phyloP scores from a whole-genome alignment of 495 filamentous ascomycete species.

The Pseudotulostoma volvatum region DNA sequence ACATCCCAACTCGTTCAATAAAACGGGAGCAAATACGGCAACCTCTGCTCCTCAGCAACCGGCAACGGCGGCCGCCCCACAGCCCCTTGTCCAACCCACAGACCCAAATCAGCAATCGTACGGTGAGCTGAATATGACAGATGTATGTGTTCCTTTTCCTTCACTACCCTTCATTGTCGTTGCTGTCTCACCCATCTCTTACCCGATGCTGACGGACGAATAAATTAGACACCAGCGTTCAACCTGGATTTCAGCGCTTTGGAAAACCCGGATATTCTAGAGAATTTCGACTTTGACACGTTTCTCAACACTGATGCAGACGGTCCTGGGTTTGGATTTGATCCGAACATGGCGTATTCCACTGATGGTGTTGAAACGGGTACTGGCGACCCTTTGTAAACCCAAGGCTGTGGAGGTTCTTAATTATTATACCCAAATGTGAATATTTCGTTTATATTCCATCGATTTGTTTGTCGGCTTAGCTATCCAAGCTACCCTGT shows the following conservation, averaged over 20 bases:
- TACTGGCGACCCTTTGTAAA: constrained; percentile 30
- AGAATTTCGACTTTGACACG: constrained; percentile 91
- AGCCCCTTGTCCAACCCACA: constrained; percentile 25
- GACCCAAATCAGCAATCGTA: constrained; percentile 28
- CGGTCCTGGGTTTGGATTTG: constrained; percentile 35
- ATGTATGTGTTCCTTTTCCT: constrained; percentile 18
- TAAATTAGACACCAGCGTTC: constrained; percentile 20
- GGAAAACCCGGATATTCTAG: constrained; percentile 54
- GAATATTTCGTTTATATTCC: background rate
- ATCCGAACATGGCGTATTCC: constrained; percentile 27
- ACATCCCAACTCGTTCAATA: constrained; percentile 46
- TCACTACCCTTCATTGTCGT: constrained; percentile 11
- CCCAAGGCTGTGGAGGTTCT: constrained; percentile 23
- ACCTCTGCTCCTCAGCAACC: constrained; percentile 25
- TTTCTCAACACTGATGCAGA: constrained; percentile 58
- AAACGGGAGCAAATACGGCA: constrained; percentile 35
- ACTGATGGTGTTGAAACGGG: constrained; percentile 36
- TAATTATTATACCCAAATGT: constrained; percentile 31
- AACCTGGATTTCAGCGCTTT: constrained; percentile 46
- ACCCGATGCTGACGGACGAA: too few relatives aligned
- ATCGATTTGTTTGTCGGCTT: background rate
- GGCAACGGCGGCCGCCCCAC: constrained; percentile 26
- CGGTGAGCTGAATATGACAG: constrained; percentile 21
- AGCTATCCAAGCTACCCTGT: background rate
- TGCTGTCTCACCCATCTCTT: background rate